Evolutionary conservation across 2,329 filamentous ascomycete species (phyloP).

Genomic region (Fonsecaea nubica): DNA sequence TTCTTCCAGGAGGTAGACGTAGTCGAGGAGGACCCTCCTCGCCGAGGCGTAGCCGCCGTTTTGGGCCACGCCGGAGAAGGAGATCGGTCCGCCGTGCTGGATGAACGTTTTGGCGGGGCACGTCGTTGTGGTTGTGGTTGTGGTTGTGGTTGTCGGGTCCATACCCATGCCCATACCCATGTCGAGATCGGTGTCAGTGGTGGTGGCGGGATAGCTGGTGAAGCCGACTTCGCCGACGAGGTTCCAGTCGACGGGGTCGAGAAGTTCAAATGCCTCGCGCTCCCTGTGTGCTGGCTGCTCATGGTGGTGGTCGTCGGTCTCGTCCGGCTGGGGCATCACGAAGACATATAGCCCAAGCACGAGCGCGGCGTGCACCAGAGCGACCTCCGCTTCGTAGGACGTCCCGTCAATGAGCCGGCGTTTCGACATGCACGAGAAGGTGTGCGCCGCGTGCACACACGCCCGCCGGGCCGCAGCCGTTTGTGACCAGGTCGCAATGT

Average conservation of each 20-base stretch:
- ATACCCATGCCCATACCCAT: slow-evolving; percentile 40
- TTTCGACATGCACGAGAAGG: slow-evolving; percentile 58
- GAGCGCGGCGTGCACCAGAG: slow-evolving; percentile 58
- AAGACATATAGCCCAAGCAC: slow-evolving; percentile 60
- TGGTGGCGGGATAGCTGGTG: slow-evolving; percentile 7
- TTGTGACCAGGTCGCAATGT: slow-evolving; percentile 58
- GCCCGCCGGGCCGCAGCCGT: slow-evolving; percentile 58
- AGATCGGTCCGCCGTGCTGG: slow-evolving; percentile 55
- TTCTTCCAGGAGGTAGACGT: slow-evolving; percentile 59
- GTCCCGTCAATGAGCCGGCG: slow-evolving; percentile 59
- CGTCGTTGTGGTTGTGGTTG: too few species aligned
- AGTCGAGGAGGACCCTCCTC: slow-evolving; percentile 58
- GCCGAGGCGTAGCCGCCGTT: slow-evolving; percentile 59
- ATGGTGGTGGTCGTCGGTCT: slow-evolving; percentile 32
- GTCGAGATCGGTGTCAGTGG: neutral
- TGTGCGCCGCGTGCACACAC: slow-evolving; percentile 60
- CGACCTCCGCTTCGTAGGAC: slow-evolving; percentile 58
- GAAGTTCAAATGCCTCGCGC: slow-evolving; percentile 49
- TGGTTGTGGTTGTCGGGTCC: slow-evolving; percentile 21
- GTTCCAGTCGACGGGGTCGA: slow-evolving; percentile 59
- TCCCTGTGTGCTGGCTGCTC: slow-evolving; percentile 33
- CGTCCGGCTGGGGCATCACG: slow-evolving; percentile 42
- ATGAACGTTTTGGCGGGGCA: slow-evolving; percentile 49
- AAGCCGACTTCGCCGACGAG: slow-evolving; percentile 55
- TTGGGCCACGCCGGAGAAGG: slow-evolving; percentile 55